phyloP scores from a whole-genome alignment of 345 rosid genomes.

The Citrus sinensis region DNA sequence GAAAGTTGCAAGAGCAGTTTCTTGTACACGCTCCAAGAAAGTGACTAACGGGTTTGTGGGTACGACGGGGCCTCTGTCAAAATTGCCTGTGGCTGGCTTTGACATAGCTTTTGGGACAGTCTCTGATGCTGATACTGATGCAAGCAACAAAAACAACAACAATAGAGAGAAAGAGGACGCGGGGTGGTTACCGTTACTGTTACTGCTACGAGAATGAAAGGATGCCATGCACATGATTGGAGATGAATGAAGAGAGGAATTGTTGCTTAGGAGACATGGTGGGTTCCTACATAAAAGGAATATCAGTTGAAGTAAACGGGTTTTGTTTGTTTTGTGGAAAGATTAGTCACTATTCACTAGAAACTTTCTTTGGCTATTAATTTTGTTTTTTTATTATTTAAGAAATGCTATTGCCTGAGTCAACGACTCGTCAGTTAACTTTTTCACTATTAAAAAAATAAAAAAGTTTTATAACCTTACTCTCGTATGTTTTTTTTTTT shows the following conservation, averaged over 20 bases:
- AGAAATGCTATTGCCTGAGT: too few species aligned
- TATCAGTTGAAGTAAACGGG: not conserved
- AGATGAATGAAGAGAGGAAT: not conserved
- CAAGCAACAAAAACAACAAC: slow-evolving; percentile 8
- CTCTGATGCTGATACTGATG: too few species aligned
- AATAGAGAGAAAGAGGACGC: not conserved
- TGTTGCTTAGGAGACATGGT: not conserved
- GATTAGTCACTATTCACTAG: not conserved
- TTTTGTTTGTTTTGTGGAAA: not conserved
- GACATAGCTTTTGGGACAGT: not conserved
- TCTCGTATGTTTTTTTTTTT: too few species aligned
- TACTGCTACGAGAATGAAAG: not conserved
- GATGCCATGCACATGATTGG: not conserved
- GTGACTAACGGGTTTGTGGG: slow-evolving; percentile 37
- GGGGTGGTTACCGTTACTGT: not conserved
- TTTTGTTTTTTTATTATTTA: too few species aligned
- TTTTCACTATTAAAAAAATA: too few species aligned
- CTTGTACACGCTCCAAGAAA: slow-evolving; percentile 69
- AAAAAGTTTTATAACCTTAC: too few species aligned
- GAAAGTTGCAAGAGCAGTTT: slow-evolving; percentile 48
- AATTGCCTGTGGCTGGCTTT: not conserved
- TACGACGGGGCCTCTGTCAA: slow-evolving; percentile 28
- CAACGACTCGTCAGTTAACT: too few species aligned
- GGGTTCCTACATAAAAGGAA: not conserved
- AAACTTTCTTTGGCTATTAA: too few species aligned